Conservation (phyloP, 257 asterid species). For the Solanum piurae region DNA sequence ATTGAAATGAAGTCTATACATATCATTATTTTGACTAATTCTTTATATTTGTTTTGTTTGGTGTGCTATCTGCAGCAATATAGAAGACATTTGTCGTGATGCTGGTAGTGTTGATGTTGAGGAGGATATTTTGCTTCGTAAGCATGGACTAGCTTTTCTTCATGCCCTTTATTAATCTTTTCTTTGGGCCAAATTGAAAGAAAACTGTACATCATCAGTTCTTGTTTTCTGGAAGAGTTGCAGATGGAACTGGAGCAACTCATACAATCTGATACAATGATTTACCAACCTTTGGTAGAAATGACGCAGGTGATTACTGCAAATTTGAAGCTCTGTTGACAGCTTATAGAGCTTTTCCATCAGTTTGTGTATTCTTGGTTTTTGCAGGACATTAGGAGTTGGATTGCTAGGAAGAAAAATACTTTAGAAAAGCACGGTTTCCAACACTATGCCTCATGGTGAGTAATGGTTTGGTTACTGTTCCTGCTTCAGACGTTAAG, state of each 20-base stretch:
- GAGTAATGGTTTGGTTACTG: slow-evolving; percentile 15
- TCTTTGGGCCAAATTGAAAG: not conserved
- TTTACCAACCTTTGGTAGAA: slow-evolving; percentile 76
- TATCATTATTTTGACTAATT: not conserved
- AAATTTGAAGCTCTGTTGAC: not conserved
- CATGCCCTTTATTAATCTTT: not conserved
- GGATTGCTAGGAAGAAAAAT: slow-evolving; percentile 54
- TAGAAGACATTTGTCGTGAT: slow-evolving; percentile 94
- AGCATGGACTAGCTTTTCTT: slow-evolving; percentile 19
- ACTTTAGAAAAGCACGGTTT: slow-evolving; percentile 52
- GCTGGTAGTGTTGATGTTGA: slow-evolving; percentile 82
- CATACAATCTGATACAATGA: slow-evolving; percentile 35
- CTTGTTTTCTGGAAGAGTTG: slow-evolving; percentile 42
- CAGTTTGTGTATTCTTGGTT: not conserved
- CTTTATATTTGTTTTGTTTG: slow-evolving; percentile 10
- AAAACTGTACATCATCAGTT: not conserved
- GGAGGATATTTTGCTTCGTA: slow-evolving; percentile 67
- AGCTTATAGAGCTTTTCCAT: not conserved
- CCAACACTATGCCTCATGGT: slow-evolving; percentile 63
- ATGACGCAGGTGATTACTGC: slow-evolving; percentile 57
- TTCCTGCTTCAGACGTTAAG: not conserved
- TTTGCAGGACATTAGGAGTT: slow-evolving; percentile 61
- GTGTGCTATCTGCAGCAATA: slow-evolving; percentile 42
- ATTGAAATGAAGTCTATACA: not conserved
- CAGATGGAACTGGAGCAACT: slow-evolving; percentile 65